These are phyloP conservation scores for Tanacetum coccineum DNA, from an alignment of 129 eudicot species.

Conservation along the genomic window DNA sequence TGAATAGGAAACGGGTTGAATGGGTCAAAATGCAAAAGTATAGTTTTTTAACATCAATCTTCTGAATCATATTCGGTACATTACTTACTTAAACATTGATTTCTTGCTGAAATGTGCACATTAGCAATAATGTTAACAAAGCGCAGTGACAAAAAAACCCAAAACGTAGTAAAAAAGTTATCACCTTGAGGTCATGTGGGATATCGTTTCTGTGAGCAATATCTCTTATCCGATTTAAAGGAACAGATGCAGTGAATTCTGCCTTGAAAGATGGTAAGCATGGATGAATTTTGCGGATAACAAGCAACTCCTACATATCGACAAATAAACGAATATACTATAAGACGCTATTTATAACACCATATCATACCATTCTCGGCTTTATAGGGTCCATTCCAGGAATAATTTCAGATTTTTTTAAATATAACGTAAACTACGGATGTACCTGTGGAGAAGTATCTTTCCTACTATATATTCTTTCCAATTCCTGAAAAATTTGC, in stretches of 20 bases:
- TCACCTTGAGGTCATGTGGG: conserved; percentile 95
- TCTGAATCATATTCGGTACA: too few species aligned
- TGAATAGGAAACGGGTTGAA: too few species aligned
- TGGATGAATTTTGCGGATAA: conserved; percentile 93
- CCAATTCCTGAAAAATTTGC: conserved; percentile 82
- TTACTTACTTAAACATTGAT: too few species aligned
- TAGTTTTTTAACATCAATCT: too few species aligned
- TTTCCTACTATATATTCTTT: conserved; percentile 63
- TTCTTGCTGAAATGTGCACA: conserved; percentile 66
- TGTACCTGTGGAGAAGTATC: conserved; percentile 77
- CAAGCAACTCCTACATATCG: conserved; percentile 69
- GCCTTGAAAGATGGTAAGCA: conserved; percentile 95
- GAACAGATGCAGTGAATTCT: conserved; percentile 98
- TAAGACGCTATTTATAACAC: too few species aligned
- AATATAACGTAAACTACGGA: not conserved
- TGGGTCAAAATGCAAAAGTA: too few species aligned
- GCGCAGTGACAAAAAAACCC: not conserved
- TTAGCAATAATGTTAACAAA: conserved; percentile 6
- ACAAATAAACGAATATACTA: conserved; percentile 7
- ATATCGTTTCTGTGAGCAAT: conserved; percentile 94
- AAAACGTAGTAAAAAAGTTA: not conserved
- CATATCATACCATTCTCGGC: not conserved
- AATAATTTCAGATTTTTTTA: not conserved
- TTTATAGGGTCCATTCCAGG: too few species aligned
- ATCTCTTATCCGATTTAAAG: conserved; percentile 83